Percentiles rank a stretch among this genome's conserved stretches.
phyloP scores from a whole-genome alignment of 148 eudicot species.

The Simmondsia chinensis region DNA sequence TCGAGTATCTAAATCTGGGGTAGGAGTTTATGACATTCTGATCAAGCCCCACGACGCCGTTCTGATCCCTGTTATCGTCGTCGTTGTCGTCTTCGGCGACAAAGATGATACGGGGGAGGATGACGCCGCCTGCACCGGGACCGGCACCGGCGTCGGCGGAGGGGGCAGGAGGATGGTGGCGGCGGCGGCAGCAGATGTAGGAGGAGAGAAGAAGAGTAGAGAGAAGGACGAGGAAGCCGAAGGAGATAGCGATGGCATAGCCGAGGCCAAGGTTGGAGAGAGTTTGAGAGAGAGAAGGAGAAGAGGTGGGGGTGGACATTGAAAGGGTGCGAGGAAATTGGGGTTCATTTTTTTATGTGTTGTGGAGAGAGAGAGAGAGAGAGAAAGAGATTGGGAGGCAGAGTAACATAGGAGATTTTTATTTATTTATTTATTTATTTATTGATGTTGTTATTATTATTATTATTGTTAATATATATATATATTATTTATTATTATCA shows the following conservation, averaged over 20 bases:
- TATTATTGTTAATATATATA: too few relatives aligned
- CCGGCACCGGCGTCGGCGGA: conserved; percentile 3
- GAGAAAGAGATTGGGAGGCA: background rate
- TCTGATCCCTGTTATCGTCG: conserved; percentile 9
- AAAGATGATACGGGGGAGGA: conserved; percentile 66
- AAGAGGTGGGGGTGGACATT: conserved; percentile 27
- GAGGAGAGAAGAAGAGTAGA: conserved; percentile 57
- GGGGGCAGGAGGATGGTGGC: conserved; percentile 9
- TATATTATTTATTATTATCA: too few relatives aligned
- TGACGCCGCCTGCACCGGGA: conserved; percentile 16
- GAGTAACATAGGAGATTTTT: background rate
- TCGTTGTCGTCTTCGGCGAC: conserved; percentile 57
- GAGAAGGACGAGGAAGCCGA: conserved; percentile 77
- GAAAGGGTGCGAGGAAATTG: conserved; percentile 11
- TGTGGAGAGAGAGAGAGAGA: conserved; percentile 14
- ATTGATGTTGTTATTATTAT: too few relatives aligned
- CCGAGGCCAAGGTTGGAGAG: conserved; percentile 59
- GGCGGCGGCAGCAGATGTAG: conserved; percentile 57
- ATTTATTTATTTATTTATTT: too few relatives aligned
- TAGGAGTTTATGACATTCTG: conserved; percentile 61
- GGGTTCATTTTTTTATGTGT: conserved; percentile 21
- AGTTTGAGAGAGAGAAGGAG: conserved; percentile 9
- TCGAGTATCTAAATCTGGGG: conserved; percentile 52
- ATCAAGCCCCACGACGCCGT: conserved; percentile 60
- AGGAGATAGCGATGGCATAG: conserved; percentile 67